Base-by-base conservation (phyloP, 306 rosid genomes). In the Cicer bijugum region DNA sequence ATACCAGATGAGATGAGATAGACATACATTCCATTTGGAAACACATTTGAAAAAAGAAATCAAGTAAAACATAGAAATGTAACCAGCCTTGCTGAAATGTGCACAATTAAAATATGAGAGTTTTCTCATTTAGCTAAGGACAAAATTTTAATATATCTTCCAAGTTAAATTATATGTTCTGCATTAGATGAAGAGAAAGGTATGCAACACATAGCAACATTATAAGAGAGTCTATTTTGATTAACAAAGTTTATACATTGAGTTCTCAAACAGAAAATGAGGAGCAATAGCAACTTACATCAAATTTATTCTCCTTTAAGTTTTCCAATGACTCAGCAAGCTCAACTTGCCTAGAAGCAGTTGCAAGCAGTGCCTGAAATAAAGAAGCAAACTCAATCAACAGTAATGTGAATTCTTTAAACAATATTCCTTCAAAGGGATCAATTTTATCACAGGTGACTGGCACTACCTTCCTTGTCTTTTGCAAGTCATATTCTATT, bases 261-360 rank as follows among this genome's bases (percentile, higher is more conserved):
- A 9, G 55, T 76, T 57, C 42, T 74, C 47, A 20, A 78, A 71
- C 50, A n/a, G 40, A 47, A 48, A 42, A 43, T 35, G 43, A 69
- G 52, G 76, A 78, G 38, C 23, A 17, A 53, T 23, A 67, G 74
- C 78, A 67, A 88, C 96, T 81, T 85, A 93, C 98, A 46, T 85
- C 79, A 58, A 74, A 77, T 57, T 53, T 78, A 81, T 42, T 48
- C 40, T 86, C 93, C 86, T 83, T 87, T 56, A 93, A 77, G 69
- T 60, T 81, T 86, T 93, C 96, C 59, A 93, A 75, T 28, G 94
- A 91, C 84, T 93, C 94, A 33, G 97, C 96, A 79, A 93, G 98
- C 87, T 93, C 91, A 81, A 68, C 90, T 85, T 93, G 98, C 75
- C 88, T 91, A 64, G 98, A 93, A 77, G 97, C 87, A 76, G 98